These are phyloP conservation scores for Euphrasia arctica DNA, from an alignment of 305 asterid species.

Conservation along the genomic window DNA sequence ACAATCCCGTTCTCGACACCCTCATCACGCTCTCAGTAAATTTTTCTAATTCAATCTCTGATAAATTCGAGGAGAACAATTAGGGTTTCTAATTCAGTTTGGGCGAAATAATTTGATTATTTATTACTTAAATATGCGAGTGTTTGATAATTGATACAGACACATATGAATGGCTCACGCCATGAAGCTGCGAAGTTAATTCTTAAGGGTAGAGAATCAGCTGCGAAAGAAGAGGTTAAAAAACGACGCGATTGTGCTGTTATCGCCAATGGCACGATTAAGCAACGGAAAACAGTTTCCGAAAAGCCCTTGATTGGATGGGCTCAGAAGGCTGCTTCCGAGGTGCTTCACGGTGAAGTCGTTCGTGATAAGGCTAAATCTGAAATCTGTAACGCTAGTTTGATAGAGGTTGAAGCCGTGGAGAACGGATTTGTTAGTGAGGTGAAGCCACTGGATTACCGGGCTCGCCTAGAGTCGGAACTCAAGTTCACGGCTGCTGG, in stretches of 20 bases:
- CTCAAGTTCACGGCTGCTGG: slow-evolving; percentile 79
- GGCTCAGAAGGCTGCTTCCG: slow-evolving; percentile 47
- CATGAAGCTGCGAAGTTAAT: slow-evolving; percentile 52
- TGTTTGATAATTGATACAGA: slow-evolving; percentile 36
- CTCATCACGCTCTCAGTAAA: slow-evolving; percentile 54
- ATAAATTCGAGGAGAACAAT: no score
- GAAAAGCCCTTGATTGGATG: slow-evolving; percentile 42
- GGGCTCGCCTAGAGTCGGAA: slow-evolving; percentile 45
- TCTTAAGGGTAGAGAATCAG: slow-evolving; percentile 42
- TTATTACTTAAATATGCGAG: no score
- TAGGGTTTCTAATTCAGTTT: background rate
- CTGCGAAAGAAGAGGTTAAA: slow-evolving; percentile 38
- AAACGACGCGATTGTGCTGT: slow-evolving; percentile 34
- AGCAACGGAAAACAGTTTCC: slow-evolving; percentile 23
- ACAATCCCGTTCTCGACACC: slow-evolving; percentile 63
- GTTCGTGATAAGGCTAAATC: slow-evolving; percentile 28
- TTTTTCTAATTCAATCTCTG: background rate
- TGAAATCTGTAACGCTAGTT: slow-evolving; percentile 12
- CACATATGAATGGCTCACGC: slow-evolving; percentile 57
- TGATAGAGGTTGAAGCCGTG: slow-evolving; percentile 23
- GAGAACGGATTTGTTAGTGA: slow-evolving; percentile 24
- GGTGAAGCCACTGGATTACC: slow-evolving; percentile 31
- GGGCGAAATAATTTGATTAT: background rate
- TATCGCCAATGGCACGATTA: slow-evolving; percentile 6
- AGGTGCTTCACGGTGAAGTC: slow-evolving; percentile 30